phyloP scores from a whole-genome alignment of 1,139 yeast genomes.

The Suhomyces atakaporum region DNA sequence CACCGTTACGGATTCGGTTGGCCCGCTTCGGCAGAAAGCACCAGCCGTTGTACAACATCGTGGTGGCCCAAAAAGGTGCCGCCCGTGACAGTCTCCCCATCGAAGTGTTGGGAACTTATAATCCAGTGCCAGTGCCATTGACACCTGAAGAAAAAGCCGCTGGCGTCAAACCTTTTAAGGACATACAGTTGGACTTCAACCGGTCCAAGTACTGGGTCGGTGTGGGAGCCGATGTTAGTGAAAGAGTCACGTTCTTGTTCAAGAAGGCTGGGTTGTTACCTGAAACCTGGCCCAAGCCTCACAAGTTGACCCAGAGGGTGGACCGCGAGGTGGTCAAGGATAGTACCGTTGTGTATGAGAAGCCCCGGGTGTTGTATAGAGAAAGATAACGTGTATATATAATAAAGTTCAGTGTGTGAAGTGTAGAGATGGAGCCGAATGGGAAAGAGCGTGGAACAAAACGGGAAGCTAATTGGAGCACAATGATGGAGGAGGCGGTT shows the following conservation, averaged over 20 bases:
- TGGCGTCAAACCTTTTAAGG: slow-evolving; percentile 69
- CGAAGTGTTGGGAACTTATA: slow-evolving; percentile 93
- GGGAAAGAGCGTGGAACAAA: too few relatives aligned
- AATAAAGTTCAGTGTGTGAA: too few relatives aligned
- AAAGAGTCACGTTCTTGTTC: slow-evolving; percentile 73
- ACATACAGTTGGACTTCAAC: slow-evolving; percentile 79
- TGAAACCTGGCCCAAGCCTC: slow-evolving; percentile 64
- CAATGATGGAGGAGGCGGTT: too few relatives aligned
- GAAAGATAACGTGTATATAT: slow-evolving; percentile 23
- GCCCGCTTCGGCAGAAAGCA: slow-evolving; percentile 92
- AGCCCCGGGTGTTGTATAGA: slow-evolving; percentile 37
- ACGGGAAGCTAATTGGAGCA: too few relatives aligned
- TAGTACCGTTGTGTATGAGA: slow-evolving; percentile 33
- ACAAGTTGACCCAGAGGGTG: slow-evolving; percentile 38
- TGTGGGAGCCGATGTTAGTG: slow-evolving; percentile 97
- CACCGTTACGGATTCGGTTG: slow-evolving; percentile 66
- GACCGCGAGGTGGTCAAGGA: slow-evolving; percentile 32
- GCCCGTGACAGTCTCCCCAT: slow-evolving; percentile 87
- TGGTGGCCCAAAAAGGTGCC: slow-evolving; percentile 71
- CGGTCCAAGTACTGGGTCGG: slow-evolving; percentile 98
- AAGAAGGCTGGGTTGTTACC: slow-evolving; percentile 79
- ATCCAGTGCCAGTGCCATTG: slow-evolving; percentile 77
- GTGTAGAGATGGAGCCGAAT: too few relatives aligned
- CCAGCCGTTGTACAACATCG: slow-evolving; percentile 88
- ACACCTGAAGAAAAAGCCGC: slow-evolving; percentile 55